Base-by-base conservation (phyloP, 2,329 filamentous ascomycete species). In the Pseudocercospora macadamiae region DNA sequence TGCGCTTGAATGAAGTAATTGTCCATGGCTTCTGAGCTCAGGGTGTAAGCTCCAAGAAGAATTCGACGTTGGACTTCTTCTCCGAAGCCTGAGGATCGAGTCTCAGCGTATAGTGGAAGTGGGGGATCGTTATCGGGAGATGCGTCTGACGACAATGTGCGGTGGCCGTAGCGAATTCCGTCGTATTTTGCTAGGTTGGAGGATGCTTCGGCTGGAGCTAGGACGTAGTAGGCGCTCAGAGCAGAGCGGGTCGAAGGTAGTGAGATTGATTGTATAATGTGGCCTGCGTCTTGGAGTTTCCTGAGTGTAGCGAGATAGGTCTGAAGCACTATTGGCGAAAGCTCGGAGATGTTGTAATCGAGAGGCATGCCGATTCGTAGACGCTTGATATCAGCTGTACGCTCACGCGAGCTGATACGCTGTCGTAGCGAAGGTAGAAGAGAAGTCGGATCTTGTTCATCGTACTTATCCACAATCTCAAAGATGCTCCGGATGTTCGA, bases 1-100 rank as follows among this genome's bases (percentile, higher is more conserved):
- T 99, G 95, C 45, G 95, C 95, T 73, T 96, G 89, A 62, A 96
- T 85, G 70, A 99, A 99, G 75, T 97, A 97, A 73, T 97, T 99
- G 74, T 96, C 89, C 70, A 96, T 95, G 8, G 92, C 92, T 61
- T 89, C 86, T 0, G 93, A 93, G 75, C 91, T 96, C 53, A 99
- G 82, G 37, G 88, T 93, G 72, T 96, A 97, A 0, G 92, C 88
- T 14, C 95, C 95, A 0, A 99, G 83, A 7, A 99, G 77, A 59
- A 99, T 96, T 36, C 95, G 86, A 54, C 91, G 83, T 70, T 89
- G 87, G 9, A 97, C 93, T 75, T 99, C 95, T 5, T 83, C 79
- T 5, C 95, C 95, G 64, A 99, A 92, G 0, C 88, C 87, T 30
- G 80, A 75, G 12, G 87, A 89, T 57, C 95, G 85, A 0, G 90